Evolutionary conservation across 2,329 filamentous ascomycete species (phyloP), one percentile per base, ranked within the genome.

Genomic region (Pseudogymnoascus sp.): DNA sequence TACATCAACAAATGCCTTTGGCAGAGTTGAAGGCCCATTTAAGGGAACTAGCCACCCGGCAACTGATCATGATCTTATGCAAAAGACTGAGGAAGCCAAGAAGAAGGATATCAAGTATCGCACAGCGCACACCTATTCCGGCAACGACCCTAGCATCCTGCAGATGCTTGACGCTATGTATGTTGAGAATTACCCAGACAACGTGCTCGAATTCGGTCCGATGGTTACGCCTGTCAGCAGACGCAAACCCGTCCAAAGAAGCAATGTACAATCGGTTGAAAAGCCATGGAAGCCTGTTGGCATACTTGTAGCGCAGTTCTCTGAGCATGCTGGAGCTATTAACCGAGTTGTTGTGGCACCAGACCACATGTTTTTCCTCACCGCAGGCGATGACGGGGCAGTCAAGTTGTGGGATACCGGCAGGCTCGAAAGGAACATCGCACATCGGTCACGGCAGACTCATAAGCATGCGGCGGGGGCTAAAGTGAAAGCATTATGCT

Each of bases 331-430:
- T 29, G 91, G 86, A 0, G 84, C 90, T 6, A 85, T 97, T 67
- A 96, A 89, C 71, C 86, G 93, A 8, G 85, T 97, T 10, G 80
- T 89, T 1, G 85, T 91, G 6, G 88, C 95, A 1, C 91, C 93
- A 0, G 95, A 99, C 72, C 93, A 99, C 73, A 79, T 87, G 4
- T 99, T 99, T 77, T 99, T 99, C 75, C 83, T 97, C 64, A 97
- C 95, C 0, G 93, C 87, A 5, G 93, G 93, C 8, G 91, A 96
- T 71, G 95, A 99, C 75, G 91, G 95, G 2, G 86, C 84, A 5
- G 90, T 97, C 64, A 96, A 91, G 72, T 83, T 99, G 4, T 99
- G 95, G 95, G 95, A 99, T 76, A 89, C 91, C 26, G 87, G 86
- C 26, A 84, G 95, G 23, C 81, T 99, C 5, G 95, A 99, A 76